Conservation (phyloP, 2,329 filamentous ascomycete species). For the Phoma sp. region DNA sequence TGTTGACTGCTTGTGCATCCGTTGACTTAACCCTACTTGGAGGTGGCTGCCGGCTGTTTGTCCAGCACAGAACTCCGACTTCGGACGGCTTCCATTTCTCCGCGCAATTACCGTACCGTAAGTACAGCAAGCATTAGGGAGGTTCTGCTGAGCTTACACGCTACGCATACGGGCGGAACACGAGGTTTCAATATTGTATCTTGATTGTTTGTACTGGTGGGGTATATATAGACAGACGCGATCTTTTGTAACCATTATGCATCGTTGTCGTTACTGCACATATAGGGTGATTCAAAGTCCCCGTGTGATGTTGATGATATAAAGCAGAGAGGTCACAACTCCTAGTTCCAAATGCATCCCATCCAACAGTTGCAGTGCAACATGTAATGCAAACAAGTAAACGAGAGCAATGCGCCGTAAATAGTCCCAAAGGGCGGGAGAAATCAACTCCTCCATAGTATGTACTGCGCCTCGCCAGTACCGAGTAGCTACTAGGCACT, state of each 20-base stretch:
- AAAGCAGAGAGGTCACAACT: slow-evolving; percentile 18
- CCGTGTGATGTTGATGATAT: slow-evolving; percentile 6
- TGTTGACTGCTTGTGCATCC: slow-evolving; percentile 1
- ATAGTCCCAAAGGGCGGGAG: slow-evolving; percentile 4
- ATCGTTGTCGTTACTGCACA: slow-evolving; percentile 25
- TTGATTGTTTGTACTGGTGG: slow-evolving; percentile 14
- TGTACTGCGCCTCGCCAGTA: background rate
- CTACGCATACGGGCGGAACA: background rate
- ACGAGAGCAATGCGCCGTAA: slow-evolving; percentile 5
- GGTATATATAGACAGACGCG: slow-evolving; percentile 18
- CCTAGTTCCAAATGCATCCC: slow-evolving; percentile 22
- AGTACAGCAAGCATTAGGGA: background rate
- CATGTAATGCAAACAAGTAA: slow-evolving; percentile 15
- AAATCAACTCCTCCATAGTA: slow-evolving; percentile 4
- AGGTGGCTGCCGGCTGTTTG: slow-evolving; percentile 1
- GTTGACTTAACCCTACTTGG: background rate
- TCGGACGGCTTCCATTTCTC: background rate
- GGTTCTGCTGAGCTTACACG: background rate
- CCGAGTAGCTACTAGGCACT: too few relatives aligned
- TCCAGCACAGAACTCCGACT: slow-evolving; percentile 4
- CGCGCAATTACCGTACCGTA: background rate
- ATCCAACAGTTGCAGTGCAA: slow-evolving; percentile 18
- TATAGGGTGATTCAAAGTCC: slow-evolving; percentile 15
- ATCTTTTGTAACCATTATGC: slow-evolving; percentile 28
- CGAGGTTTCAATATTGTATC: slow-evolving; percentile 1